phyloP scores from a whole-genome alignment of 164 flowering plant genomes.

The Amborella trichopoda region DNA sequence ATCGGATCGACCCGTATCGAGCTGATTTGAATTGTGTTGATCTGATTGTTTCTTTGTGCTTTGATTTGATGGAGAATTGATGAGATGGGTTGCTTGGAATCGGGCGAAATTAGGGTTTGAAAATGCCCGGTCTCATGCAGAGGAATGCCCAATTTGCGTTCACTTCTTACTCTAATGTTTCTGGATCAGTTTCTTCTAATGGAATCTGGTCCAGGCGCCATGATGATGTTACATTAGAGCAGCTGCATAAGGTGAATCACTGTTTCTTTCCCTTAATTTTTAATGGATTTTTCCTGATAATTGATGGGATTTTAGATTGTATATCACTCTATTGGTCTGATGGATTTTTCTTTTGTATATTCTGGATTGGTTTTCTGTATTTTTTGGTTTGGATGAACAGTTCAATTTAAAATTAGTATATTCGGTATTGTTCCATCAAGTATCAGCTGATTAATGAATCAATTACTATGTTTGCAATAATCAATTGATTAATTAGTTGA shows the following conservation, averaged over 20 bases:
- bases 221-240: constrained; percentile 64
- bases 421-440: too few relatives aligned
- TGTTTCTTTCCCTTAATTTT: neutral
- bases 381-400: neutral
- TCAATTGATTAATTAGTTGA: neutral
- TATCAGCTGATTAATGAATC: neutral
- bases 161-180: constrained; percentile 7
- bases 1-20: too few relatives aligned
- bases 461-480: neutral
- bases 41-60: too few relatives aligned
- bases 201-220: constrained; percentile 84
- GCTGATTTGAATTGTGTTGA: too few relatives aligned
- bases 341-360: neutral
- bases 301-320: neutral
- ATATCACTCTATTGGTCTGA: neutral
- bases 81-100: too few relatives aligned
- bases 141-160: constrained; percentile 21
- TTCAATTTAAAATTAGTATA: neutral
- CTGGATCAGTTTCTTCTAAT: constrained; percentile 26
- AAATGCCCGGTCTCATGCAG: constrained; percentile 29
- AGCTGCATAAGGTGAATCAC: constrained; percentile 75
- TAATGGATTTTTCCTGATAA: neutral
- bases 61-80: too few relatives aligned
- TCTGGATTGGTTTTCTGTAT: neutral
- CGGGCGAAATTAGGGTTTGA: too few relatives aligned